A percentile compares a stretch with the other conserved stretches of the same genome.
These are phyloP conservation scores for Ascocoryne sarcoides DNA, from an alignment of 2,329 filamentous ascomycete species.

Conservation along the genomic window DNA sequence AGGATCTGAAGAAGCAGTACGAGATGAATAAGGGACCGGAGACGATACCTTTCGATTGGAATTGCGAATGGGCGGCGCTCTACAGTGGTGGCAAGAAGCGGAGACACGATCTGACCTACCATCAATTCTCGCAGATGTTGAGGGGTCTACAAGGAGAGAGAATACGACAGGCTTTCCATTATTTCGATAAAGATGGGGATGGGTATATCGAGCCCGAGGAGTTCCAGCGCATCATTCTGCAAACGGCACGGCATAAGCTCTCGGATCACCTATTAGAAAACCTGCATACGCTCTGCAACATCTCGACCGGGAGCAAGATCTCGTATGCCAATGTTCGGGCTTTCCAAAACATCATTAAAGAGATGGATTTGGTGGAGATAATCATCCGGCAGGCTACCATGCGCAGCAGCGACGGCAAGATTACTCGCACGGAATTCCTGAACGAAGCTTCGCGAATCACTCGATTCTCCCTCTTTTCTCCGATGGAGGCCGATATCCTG, in stretches of 20 bases:
- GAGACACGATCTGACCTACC: conserved; percentile 86
- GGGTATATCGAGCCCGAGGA: conserved; percentile 94
- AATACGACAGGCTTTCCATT: conserved; percentile 88
- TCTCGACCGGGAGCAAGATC: conserved; percentile 83
- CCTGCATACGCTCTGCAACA: conserved; percentile 88
- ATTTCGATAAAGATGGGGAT: conserved; percentile 83
- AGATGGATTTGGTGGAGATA: conserved; percentile 95
- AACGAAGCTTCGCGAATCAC: conserved; percentile 88
- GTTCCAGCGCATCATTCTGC: conserved; percentile 91
- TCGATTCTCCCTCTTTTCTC: conserved; percentile 91
- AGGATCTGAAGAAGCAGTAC: conserved; percentile 77
- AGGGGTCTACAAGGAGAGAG: conserved; percentile 92
- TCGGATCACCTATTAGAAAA: conserved; percentile 92
- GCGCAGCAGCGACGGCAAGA: conserved; percentile 82
- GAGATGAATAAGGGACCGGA: conserved; percentile 79
- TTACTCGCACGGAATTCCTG: conserved; percentile 87
- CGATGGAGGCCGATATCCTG: conserved; percentile 96
- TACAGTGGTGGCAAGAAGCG: conserved; percentile 86
- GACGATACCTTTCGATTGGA: conserved; percentile 92
- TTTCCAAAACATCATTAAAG: conserved; percentile 95
- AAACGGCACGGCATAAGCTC: conserved; percentile 91
- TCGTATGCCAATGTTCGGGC: conserved; percentile 96
- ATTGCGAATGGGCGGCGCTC: conserved; percentile 89
- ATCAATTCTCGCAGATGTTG: conserved; percentile 96
- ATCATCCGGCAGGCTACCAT: conserved; percentile 80